Evolutionary conservation across 305 asterid genomes (phyloP).

Genomic region (Solanum aculeatissimum): DNA sequence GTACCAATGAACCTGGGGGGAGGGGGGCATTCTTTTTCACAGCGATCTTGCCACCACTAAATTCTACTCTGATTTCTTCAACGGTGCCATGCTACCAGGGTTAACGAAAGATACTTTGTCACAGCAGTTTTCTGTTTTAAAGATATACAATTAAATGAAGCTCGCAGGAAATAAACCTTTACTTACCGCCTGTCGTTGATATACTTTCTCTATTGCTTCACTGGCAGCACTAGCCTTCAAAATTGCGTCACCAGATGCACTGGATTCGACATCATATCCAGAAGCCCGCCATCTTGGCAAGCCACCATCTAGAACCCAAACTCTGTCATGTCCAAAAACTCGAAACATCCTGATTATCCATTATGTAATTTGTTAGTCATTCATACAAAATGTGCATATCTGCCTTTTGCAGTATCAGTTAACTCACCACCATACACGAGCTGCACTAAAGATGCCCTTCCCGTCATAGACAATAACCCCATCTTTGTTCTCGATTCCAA

Average conservation of each 20-base stretch:
- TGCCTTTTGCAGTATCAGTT: neutral
- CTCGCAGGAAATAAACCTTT: neutral
- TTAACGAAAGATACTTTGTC: neutral
- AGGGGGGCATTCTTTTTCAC: neutral
- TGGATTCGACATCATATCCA: constrained; percentile 92
- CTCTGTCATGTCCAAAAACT: constrained; percentile 81
- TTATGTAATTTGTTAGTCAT: neutral
- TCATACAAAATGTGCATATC: neutral
- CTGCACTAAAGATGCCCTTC: constrained; percentile 96
- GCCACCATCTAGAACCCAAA: constrained; percentile 97
- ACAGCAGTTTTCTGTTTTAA: neutral
- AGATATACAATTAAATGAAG: neutral
- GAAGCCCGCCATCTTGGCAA: constrained; percentile 91
- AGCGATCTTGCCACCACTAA: neutral
- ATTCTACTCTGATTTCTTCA: neutral
- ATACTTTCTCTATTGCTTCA: constrained; percentile 85
- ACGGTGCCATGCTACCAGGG: neutral
- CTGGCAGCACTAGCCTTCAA: constrained; percentile 96
- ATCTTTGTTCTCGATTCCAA: constrained; percentile 82
- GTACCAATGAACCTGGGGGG: neutral
- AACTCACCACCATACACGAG: constrained; percentile 97
- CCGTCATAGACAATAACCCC: constrained; percentile 92
- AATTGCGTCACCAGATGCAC: constrained; percentile 86
- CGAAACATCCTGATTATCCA: constrained; percentile 73
- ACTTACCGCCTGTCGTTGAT: constrained; percentile 69